Evolutionary conservation across 768 basidiomycete species (phyloP).

Genomic region (Tricholoma matsutake): DNA sequence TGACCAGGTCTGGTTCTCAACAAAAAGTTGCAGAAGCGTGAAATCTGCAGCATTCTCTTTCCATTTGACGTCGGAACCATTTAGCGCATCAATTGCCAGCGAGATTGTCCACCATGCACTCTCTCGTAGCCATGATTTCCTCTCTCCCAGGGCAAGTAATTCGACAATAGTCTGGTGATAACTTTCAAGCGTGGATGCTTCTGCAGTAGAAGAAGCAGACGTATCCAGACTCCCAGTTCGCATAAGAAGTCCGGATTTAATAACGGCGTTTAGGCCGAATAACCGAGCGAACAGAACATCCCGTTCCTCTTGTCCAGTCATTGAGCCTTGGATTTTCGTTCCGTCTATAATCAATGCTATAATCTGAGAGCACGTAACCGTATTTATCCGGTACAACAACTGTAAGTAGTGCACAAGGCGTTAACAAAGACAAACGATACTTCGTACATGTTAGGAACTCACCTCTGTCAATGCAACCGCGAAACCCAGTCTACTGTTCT

Average conservation of each 20-base stretch:
- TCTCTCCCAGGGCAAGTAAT: conserved; percentile 68
- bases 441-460: conserved; percentile 17
- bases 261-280: conserved; percentile 83
- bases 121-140: conserved; percentile 89
- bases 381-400: conserved; percentile 77
- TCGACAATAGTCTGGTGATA: conserved; percentile 58
- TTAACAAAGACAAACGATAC: background rate
- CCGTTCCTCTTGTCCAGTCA: conserved; percentile 89
- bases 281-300: conserved; percentile 90
- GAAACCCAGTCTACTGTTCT: conserved; percentile 92
- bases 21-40: conserved; percentile 51
- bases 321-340: conserved; percentile 69
- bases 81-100: conserved; percentile 58
- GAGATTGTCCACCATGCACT: conserved; percentile 84
- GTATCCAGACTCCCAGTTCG: conserved; percentile 52
- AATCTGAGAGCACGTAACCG: conserved; percentile 76
- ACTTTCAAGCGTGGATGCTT: conserved; percentile 53
- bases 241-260: conserved; percentile 81
- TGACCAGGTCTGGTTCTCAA: conserved; percentile 63
- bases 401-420: conserved; percentile 25
- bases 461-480: conserved; percentile 96
- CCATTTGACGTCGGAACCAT: conserved; percentile 65
- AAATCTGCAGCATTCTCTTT: conserved; percentile 57
- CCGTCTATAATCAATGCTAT: conserved; percentile 69
- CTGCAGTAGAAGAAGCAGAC: conserved; percentile 49